A percentile compares a stretch with the other conserved stretches of the same genome.
These are phyloP conservation scores for Cyphellophora attinorum DNA, from an alignment of 2,329 filamentous ascomycete genomes.

Conservation along the genomic window DNA sequence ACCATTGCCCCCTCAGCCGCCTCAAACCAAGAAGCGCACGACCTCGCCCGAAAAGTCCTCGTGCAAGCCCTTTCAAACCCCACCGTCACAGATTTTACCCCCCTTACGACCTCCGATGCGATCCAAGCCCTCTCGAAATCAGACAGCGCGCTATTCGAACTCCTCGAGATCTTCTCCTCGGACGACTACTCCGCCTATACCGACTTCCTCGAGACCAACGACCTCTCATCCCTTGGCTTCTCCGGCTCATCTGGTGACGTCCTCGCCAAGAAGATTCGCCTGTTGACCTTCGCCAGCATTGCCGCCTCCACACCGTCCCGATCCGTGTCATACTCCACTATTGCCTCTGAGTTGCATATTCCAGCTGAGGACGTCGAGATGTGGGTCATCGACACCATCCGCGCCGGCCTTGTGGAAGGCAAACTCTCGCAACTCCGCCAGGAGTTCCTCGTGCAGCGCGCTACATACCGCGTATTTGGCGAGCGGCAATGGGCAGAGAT, in stretches of 20 bases:
- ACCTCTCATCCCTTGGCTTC: constrained; percentile 58
- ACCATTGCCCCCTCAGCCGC: constrained; percentile 53
- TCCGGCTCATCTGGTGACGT: constrained; percentile 66
- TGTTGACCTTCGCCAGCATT: constrained; percentile 84
- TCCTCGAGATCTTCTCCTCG: constrained; percentile 90
- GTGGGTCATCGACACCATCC: constrained; percentile 98
- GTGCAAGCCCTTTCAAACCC: constrained; percentile 58
- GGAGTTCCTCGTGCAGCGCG: constrained; percentile 90
- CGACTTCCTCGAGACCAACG: constrained; percentile 67
- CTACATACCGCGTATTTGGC: constrained; percentile 92
- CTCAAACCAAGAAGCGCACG: constrained; percentile 44
- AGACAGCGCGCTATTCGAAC: constrained; percentile 75
- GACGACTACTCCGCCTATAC: constrained; percentile 92
- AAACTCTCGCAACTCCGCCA: constrained; percentile 88
- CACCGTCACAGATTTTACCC: constrained; percentile 63
- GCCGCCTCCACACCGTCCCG: constrained; percentile 75
- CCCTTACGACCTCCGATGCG: constrained; percentile 60
- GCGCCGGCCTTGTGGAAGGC: constrained; percentile 88
- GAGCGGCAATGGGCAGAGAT: constrained; percentile 98
- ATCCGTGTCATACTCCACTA: constrained; percentile 78
- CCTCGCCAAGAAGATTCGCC: constrained; percentile 89
- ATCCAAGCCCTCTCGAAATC: constrained; percentile 81
- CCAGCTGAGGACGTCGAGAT: constrained; percentile 79
- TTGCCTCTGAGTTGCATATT: constrained; percentile 77
- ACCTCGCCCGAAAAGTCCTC: constrained; percentile 54